A percentile compares a stretch with the other conserved stretches of the same genome.
These are phyloP conservation scores for Aspergillus sp. DNA, from an alignment of 2,329 filamentous ascomycete genomes.

Conservation along the genomic window DNA sequence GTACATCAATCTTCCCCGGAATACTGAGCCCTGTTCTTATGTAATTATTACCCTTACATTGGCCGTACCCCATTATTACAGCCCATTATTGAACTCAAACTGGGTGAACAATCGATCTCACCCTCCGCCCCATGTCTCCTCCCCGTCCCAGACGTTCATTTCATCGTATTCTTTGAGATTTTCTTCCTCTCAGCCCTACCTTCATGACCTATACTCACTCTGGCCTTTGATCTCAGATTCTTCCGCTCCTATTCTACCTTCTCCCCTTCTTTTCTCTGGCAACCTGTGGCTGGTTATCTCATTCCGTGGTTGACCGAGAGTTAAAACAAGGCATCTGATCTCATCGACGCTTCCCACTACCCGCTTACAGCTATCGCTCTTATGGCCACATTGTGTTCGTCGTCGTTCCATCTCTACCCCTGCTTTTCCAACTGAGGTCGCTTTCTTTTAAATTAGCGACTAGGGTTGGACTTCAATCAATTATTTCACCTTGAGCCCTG, in stretches of 20 bases:
- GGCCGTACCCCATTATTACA: slow-evolving; percentile 2
- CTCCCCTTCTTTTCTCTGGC: slow-evolving; percentile 1
- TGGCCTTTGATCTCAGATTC: slow-evolving; percentile 1
- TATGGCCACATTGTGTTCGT: slow-evolving; percentile 29
- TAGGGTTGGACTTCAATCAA: neutral
- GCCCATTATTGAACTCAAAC: slow-evolving; percentile 15
- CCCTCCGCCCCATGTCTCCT: neutral
- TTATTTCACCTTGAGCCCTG: neutral
- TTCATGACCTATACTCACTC: neutral
- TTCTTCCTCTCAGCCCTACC: slow-evolving; percentile 7
- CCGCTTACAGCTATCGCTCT: slow-evolving; percentile 21
- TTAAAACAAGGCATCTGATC: slow-evolving; percentile 22
- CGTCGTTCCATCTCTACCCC: slow-evolving; percentile 14
- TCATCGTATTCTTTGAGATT: slow-evolving; percentile 8
- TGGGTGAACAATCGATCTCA: slow-evolving; percentile 10
- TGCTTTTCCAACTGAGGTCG: slow-evolving; percentile 10
- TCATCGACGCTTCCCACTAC: slow-evolving; percentile 23
- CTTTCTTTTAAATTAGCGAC: slow-evolving; percentile 5
- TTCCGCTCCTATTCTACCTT: neutral
- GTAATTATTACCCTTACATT: slow-evolving; percentile 8
- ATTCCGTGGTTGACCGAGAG: slow-evolving; percentile 19
- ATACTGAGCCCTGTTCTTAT: neutral
- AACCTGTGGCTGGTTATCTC: slow-evolving; percentile 9
- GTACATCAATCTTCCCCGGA: neutral
- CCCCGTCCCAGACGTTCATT: slow-evolving; percentile 7